These are phyloP conservation scores for Colletotrichum godetiae DNA, from an alignment of 2,329 filamentous ascomycete species.

Conservation along the genomic window DNA sequence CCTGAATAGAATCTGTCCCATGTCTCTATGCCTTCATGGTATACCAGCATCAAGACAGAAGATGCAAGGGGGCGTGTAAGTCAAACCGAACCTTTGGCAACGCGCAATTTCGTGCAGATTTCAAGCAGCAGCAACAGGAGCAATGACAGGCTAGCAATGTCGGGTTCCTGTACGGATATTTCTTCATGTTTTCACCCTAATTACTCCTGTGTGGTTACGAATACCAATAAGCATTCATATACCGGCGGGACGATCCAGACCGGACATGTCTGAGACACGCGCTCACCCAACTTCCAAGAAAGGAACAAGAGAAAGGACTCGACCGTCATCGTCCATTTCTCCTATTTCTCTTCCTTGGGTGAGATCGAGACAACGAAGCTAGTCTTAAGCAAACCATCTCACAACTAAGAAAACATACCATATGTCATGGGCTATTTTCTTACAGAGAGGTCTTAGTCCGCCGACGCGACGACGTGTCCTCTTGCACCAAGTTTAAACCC, in stretches of 20 bases:
- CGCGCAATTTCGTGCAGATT: background rate
- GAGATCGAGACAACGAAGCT: background rate
- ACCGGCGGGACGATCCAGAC: background rate
- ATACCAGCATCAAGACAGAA: background rate
- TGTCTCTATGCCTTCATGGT: background rate
- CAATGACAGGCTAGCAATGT: background rate
- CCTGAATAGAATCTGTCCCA: background rate
- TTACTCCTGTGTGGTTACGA: background rate
- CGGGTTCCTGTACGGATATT: constrained; percentile 4
- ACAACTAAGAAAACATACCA: no score
- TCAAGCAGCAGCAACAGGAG: background rate
- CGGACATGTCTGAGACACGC: constrained; percentile 1
- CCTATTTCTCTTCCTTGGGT: background rate
- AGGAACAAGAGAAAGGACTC: background rate
- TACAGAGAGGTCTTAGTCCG: background rate
- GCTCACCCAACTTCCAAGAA: background rate
- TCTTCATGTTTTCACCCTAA: background rate
- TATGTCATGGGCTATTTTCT: background rate
- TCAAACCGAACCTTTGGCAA: background rate
- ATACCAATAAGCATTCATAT: background rate
- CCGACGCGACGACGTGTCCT: background rate
- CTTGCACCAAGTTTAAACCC: background rate
- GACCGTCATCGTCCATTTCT: background rate
- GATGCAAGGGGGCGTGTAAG: background rate
- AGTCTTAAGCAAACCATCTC: background rate